Conservation (phyloP, 768 basidiomycete genomes). For the Leucocoprinus leucothites region DNA sequence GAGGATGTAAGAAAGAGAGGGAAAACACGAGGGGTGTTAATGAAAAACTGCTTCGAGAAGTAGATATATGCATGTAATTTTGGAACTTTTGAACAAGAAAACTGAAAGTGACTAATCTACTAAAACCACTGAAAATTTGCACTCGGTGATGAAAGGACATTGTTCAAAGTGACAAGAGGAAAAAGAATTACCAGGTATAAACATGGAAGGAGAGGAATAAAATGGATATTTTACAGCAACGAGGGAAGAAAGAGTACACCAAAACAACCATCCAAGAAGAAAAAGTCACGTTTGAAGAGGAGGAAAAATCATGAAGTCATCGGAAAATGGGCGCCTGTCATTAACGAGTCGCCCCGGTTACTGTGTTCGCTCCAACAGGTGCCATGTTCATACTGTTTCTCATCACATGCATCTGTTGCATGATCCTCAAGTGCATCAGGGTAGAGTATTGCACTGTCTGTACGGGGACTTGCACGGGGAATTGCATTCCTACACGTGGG, state of each 20-base stretch:
- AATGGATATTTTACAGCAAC: neutral
- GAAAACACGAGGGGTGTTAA: neutral
- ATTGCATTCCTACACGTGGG: neutral
- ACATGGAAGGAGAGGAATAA: neutral
- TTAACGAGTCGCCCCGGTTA: neutral
- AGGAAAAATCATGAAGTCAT: neutral
- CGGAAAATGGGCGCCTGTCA: neutral
- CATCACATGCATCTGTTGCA: conserved; percentile 14
- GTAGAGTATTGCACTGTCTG: conserved; percentile 11
- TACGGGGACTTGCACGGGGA: conserved; percentile 5
- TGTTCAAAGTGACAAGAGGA: neutral
- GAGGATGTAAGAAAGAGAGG: neutral
- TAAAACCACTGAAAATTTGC: too few species aligned
- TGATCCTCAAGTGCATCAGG: conserved; percentile 12
- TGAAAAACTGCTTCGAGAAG: neutral
- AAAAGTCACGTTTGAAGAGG: neutral
- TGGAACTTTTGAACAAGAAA: neutral
- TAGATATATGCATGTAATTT: too few species aligned
- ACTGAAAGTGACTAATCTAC: neutral
- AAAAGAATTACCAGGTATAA: neutral
- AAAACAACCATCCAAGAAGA: neutral
- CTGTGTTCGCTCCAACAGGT: neutral
- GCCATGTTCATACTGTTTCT: conserved; percentile 8
- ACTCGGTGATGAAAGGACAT: neutral
- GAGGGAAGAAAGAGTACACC: neutral